phyloP scores from a whole-genome alignment of 148 eudicot species.

The Camellia granthamiana region DNA sequence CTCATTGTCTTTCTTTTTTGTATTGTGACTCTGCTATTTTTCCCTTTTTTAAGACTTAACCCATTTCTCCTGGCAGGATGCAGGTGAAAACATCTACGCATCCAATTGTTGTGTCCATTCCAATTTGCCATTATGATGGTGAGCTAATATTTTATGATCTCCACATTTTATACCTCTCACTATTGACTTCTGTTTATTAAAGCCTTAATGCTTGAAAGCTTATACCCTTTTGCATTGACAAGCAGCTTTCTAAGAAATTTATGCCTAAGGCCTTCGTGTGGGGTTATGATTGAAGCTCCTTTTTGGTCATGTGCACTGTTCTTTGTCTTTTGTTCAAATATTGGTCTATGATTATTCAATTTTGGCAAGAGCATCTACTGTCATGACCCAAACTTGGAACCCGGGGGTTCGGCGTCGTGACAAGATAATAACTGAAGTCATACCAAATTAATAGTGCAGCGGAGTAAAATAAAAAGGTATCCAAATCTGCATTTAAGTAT shows the following conservation, averaged over 20 bases:
- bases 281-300: neutral
- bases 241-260: neutral
- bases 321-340: neutral
- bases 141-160: slow-evolving; percentile 21
- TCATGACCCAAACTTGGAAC: too few relatives aligned
- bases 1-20: neutral
- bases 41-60: neutral
- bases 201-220: slow-evolving; percentile 3
- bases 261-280: neutral
- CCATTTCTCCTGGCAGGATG: slow-evolving; percentile 54
- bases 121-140: slow-evolving; percentile 76
- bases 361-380: neutral
- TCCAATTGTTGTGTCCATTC: slow-evolving; percentile 72
- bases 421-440: too few relatives aligned
- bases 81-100: slow-evolving; percentile 68
- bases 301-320: neutral
- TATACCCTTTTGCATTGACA: neutral
- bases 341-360: neutral
- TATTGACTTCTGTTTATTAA: neutral
- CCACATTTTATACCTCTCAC: neutral
- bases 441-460: too few relatives aligned
- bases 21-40: neutral
- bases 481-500: too few relatives aligned
- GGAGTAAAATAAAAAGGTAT: too few relatives aligned
- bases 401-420: too few relatives aligned